A percentile compares a stretch with the other conserved stretches of the same genome.
These are phyloP conservation scores for Suillus ampliporus DNA, from an alignment of 768 basidiomycete genomes.

Conservation along the genomic window DNA sequence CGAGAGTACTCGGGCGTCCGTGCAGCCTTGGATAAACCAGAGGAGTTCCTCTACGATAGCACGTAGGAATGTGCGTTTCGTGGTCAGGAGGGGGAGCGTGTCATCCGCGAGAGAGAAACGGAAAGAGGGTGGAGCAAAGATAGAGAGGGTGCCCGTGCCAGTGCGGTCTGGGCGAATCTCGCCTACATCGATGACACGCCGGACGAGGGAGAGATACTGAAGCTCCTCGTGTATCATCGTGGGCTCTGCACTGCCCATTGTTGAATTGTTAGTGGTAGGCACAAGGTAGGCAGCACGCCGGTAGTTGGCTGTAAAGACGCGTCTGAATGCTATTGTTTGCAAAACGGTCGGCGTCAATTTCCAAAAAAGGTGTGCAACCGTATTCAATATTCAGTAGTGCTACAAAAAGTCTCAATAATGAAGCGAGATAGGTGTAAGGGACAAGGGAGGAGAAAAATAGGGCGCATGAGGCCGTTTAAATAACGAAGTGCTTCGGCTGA, in stretches of 20 bases:
- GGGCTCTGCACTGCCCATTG: conserved; percentile 13
- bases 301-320: neutral
- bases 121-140: conserved; percentile 90
- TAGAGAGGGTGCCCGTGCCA: conserved; percentile 89
- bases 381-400: neutral
- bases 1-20: conserved; percentile 78
- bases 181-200: conserved; percentile 74
- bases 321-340: neutral
- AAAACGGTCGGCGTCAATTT: neutral
- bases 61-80: conserved; percentile 91
- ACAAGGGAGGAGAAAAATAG: neutral
- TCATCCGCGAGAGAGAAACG: conserved; percentile 84
- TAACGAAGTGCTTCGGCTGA: neutral
- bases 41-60: conserved; percentile 93
- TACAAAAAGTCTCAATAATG: neutral
- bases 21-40: conserved; percentile 90
- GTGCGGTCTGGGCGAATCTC: conserved; percentile 89
- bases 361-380: neutral
- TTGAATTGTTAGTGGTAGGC: neutral
- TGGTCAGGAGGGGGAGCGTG: conserved; percentile 89
- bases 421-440: neutral
- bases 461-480: neutral
- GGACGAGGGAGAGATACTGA: conserved; percentile 88
- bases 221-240: conserved; percentile 70
- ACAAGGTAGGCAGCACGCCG: neutral